Conservation (phyloP, 164 flowering plant genomes). For the Piper betle region DNA sequence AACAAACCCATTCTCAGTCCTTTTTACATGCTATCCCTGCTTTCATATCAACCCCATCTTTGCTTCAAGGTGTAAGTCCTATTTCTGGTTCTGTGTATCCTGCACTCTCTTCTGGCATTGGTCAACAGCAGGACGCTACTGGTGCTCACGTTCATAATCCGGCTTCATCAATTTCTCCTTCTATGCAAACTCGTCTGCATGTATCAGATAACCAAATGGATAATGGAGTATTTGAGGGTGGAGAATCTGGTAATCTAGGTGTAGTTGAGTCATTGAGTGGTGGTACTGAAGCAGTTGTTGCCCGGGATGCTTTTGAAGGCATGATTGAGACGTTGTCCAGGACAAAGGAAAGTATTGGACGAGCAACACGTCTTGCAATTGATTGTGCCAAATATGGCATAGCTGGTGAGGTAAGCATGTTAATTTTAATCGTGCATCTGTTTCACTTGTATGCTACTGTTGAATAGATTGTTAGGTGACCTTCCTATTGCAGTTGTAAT, state of each 20-base stretch:
- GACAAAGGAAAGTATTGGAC: slow-evolving; percentile 97
- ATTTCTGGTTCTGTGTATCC: slow-evolving; percentile 32
- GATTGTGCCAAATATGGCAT: slow-evolving; percentile 98
- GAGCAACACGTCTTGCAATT: slow-evolving; percentile 98
- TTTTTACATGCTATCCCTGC: slow-evolving; percentile 12
- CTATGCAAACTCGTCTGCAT: slow-evolving; percentile 29
- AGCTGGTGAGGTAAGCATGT: slow-evolving; percentile 68
- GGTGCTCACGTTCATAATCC: slow-evolving; percentile 19
- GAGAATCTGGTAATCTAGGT: slow-evolving; percentile 37
- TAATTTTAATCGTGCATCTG: not conserved
- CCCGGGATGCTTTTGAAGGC: slow-evolving; percentile 99
- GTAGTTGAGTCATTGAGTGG: slow-evolving; percentile 76
- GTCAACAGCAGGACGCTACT: slow-evolving; percentile 25
- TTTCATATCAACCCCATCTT: slow-evolving; percentile 17
- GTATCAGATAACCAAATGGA: slow-evolving; percentile 30
- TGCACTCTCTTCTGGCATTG: slow-evolving; percentile 22
- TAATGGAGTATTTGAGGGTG: slow-evolving; percentile 45
- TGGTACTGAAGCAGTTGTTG: slow-evolving; percentile 93
- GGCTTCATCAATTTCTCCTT: slow-evolving; percentile 30
- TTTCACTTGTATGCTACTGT: not conserved
- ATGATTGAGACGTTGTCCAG: slow-evolving; percentile 98
- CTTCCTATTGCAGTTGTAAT: no score
- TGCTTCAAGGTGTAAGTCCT: slow-evolving; percentile 31
- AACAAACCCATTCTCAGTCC: slow-evolving; percentile 43
- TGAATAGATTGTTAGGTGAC: no score